Base-by-base conservation (phyloP, 495 filamentous ascomycete genomes). In the Durotheca rogersii region DNA sequence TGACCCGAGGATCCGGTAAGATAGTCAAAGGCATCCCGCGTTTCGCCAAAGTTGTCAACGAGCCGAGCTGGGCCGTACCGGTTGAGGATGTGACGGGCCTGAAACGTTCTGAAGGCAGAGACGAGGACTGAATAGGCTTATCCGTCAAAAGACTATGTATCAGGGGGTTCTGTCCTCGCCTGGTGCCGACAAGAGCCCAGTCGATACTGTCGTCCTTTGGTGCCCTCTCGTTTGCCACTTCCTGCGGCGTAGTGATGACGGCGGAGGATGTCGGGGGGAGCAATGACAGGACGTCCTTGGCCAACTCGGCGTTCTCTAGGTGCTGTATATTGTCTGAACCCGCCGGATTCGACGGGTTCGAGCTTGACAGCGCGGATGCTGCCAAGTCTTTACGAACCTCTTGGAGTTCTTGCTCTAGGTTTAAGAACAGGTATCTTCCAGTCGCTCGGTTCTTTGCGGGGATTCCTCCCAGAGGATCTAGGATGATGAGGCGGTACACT, bases 61-160 rank as follows among this genome's bases (percentile, higher is more conserved):
- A 67, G 14, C 73, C 72, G 20, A 76, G 66, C 33, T 66, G 62
- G 33, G 47, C 51, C 25, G 70, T 35, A 64, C 63, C 32, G 43
- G 47, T 51, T 18, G 62, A 58, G 5, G 62, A 66, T 6, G 62
- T 66, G 19, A 66, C 36, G 7, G 60, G 62, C 23, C 65, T 70
- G 11, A 84, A 76, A 15, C 84, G 78, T 37, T 81, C 78, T 3
- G 81, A 69, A 0, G 93, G 93, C 1, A 99, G 75, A 0, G 93
- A 99, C 1, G 93, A 90, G 7, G 91, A 96, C 50, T 89, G 84
- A 15, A 88, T 74, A 1, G 93, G 93, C 63, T 95, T 92, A 68
- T 99, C 91, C 11, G 93, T 99, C 12, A 99, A 79, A 6, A 97
- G 84, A 58, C 94, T 97, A 68, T 97, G 93, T 44, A 99, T 96